Percentiles rank a stretch among this genome's conserved stretches.
Evolutionary conservation across 2,329 filamentous ascomycete species (phyloP).

Genomic region (Calonectria leucothoes): DNA sequence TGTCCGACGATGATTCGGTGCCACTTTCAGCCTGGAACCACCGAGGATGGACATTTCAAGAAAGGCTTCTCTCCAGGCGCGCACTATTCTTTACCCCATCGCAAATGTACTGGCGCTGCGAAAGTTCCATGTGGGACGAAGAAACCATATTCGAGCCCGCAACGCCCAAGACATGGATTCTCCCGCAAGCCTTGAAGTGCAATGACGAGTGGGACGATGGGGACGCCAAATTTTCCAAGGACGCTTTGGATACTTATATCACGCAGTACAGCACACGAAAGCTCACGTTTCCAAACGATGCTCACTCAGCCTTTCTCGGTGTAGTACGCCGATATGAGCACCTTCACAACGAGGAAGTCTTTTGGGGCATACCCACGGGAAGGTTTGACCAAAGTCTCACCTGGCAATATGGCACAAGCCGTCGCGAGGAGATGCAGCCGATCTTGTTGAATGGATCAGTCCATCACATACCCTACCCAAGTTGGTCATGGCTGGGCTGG

Average conservation of each 20-base stretch:
- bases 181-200: neutral
- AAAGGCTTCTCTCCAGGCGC: constrained; percentile 18
- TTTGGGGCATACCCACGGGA: constrained; percentile 10
- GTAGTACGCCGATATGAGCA: constrained; percentile 25
- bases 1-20: neutral
- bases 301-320: constrained; percentile 13
- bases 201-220: constrained; percentile 26
- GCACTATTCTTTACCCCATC: constrained; percentile 18
- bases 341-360: constrained; percentile 17
- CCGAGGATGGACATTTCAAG: constrained; percentile 29
- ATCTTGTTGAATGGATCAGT: neutral
- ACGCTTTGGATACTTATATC: neutral
- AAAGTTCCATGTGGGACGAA: constrained; percentile 23
- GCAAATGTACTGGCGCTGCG: constrained; percentile 26
- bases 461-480: neutral
- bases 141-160: constrained; percentile 18
- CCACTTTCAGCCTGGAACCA: neutral
- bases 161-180: neutral
- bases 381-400: constrained; percentile 14
- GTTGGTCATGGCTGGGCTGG: constrained; percentile 4
- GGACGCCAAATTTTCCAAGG: neutral
- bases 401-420: neutral
- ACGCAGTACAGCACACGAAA: constrained; percentile 16
- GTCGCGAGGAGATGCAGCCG: constrained; percentile 9
- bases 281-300: constrained; percentile 22